Evolutionary conservation across 1,284 basidiomycete genomes (phyloP), one percentile per base, ranked within the genome.

Genomic region (Pascua guehoae): DNA sequence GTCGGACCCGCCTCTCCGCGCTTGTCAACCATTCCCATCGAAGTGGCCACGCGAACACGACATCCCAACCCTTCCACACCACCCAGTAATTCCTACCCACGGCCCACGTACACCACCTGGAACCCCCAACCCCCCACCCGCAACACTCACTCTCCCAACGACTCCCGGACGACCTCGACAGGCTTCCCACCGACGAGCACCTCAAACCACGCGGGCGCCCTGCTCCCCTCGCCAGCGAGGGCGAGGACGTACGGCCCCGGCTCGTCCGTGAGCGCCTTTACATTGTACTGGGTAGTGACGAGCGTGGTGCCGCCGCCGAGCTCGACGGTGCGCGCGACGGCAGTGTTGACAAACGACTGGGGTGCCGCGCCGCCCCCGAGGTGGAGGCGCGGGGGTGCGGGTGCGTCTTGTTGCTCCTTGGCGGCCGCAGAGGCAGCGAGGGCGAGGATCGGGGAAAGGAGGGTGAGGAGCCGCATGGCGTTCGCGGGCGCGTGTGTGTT

Each of bases 241-340:
- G 88, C 84, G 61, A 94, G 77, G 47, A 85, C 83, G 72, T 91
- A 92, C 41, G 83, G 78, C 42, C 81, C 81, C 10, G 85, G 82
- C 47, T 79, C 81, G 61, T 84, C 79, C 61, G 84, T 81, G 36
- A 88, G 80, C 48, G 88, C 84, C 74, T 86, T 89, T 71, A 89
- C 83, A 16, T 89, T 86, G 77, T 88, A 95, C 55, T 89, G 89
- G 49, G 92, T 94, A 49, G 86, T 88, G 79, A 91, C 84, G 76
- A 87, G 86, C 53, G 90, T 87, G 32, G 90, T 82, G 37, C 91
- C 82, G 58, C 92, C 92, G 43, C 88, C 90, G 43, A 95, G 86
- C 69, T 95, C 92, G 62, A 92, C 80, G 11, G 87, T 87, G 67
- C 90, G 87, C 18, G 91, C 88, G 61, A 96, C 82, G 57, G 87